phyloP scores from a whole-genome alignment of 352 stramenopile species.

The Pythium phragmitis region DNA sequence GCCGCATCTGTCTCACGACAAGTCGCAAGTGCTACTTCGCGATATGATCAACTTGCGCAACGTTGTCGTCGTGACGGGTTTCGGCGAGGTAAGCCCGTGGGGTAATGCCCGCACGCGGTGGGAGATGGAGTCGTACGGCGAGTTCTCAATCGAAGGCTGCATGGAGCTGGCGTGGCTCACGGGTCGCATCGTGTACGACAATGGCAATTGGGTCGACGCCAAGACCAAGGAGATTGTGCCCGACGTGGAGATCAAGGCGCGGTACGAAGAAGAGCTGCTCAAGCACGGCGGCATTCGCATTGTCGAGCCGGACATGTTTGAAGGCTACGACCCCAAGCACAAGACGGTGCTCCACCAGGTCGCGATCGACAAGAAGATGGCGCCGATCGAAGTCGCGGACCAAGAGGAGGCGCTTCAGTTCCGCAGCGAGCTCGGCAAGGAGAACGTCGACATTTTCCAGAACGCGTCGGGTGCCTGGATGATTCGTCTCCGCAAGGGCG shows the following conservation, averaged over 20 bases:
- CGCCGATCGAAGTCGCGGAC: constrained; percentile 83
- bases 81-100: constrained; percentile 86
- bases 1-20: constrained; percentile 32
- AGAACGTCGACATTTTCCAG: constrained; percentile 85
- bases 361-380: constrained; percentile 88
- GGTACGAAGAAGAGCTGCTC: constrained; percentile 82
- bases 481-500: constrained; percentile 80
- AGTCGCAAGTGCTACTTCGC: constrained; percentile 45
- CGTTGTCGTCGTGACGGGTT: constrained; percentile 83
- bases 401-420: constrained; percentile 84
- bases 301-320: constrained; percentile 84
- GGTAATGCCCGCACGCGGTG: constrained; percentile 84
- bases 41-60: constrained; percentile 84
- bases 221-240: constrained; percentile 76
- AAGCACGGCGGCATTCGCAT: constrained; percentile 82
- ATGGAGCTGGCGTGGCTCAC: constrained; percentile 88
- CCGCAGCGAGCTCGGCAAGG: constrained; percentile 71
- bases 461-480: constrained; percentile 70
- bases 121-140: constrained; percentile 90
- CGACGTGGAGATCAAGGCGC: constrained; percentile 75
- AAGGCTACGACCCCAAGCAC: constrained; percentile 87
- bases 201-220: constrained; percentile 83
- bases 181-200: constrained; percentile 78
- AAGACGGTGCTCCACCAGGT: constrained; percentile 87
- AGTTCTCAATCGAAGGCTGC: constrained; percentile 88